Base-by-base conservation (phyloP, 345 rosid species). In the Clarkia xantiana region DNA sequence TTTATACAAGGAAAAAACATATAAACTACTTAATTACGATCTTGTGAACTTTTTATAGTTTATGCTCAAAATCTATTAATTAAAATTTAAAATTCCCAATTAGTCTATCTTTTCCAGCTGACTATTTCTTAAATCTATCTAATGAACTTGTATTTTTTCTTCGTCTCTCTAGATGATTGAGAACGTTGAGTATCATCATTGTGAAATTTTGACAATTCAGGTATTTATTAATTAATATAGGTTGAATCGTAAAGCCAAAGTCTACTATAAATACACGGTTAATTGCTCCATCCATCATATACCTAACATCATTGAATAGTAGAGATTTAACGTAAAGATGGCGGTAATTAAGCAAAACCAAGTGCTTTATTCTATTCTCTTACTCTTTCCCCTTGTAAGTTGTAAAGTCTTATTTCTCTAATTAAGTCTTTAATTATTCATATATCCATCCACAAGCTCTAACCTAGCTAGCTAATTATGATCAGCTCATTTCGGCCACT, bases 401-500 rank as follows among this genome's bases (percentile, higher is more conserved):
- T 20, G 40, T 25, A 13, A 51, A 11, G 13, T 6, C 44, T 11
- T 9, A 15, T 5, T 34, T 36, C 44, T 51, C n/a, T n/a, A n/a
- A n/a, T n/a, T n/a, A n/a, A n/a, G n/a, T n/a, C n/a, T n/a, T n/a
- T n/a, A n/a, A n/a, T n/a, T n/a, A n/a, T n/a, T n/a, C n/a, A n/a
- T n/a, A n/a, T n/a, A n/a, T n/a, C n/a, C 23, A 14, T 38, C 43
- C 53, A 4, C 42, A 23, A 34, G 16, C 0, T 13, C 16, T 39
- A 10, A 38, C 29, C 4, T 40, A n/a, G n/a, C n/a, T 12, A 4
- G 2, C 10, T 9, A 8, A 4, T 4, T 22, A 18, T 19, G 0
- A 29, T 18, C 45, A 57, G 53, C 42, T 48, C 38, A 17, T 17
- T 2, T 47, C 20, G 63, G 69, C 58, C 0, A 54, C 47, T 20